phyloP scores from a whole-genome alignment of 148 eudicot species.

The Fagopyrum homotropicum region DNA sequence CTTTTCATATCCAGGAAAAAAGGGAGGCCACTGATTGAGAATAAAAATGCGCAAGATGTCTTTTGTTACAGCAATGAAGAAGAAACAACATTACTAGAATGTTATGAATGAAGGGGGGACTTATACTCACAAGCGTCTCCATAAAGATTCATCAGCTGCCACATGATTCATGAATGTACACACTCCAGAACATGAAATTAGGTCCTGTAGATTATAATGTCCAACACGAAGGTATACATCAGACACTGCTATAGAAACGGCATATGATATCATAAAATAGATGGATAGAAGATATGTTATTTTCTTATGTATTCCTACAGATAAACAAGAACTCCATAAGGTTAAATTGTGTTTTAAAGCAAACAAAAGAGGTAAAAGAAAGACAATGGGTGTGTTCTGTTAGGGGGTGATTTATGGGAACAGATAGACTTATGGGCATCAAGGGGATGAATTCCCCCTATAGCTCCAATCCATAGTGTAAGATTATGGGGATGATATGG shows the following conservation, averaged over 20 bases:
- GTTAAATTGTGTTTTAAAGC: not conserved
- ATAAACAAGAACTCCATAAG: not conserved
- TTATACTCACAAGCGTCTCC: constrained; percentile 90
- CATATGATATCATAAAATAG: not conserved
- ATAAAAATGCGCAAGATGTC: not conserved
- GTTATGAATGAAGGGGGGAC: not conserved
- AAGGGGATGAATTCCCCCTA: no score
- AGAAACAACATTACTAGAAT: not conserved
- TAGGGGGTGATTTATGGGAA: no score
- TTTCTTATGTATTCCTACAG: not conserved
- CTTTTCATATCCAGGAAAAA: not conserved
- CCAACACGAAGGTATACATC: not conserved
- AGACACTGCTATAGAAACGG: constrained; percentile 2
- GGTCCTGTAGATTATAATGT: constrained; percentile 51
- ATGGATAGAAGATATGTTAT: not conserved
- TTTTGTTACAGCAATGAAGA: not conserved
- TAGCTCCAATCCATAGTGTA: no score
- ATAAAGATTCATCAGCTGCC: constrained; percentile 81
- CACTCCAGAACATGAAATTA: constrained; percentile 70
- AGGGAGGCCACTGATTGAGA: constrained; percentile 7
- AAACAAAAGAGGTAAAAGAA: not conserved
- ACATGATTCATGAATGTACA: constrained; percentile 68
- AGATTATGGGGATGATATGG: no score
- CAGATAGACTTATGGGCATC: no score
- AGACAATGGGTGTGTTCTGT: no score